Evolutionary conservation across 2,329 filamentous ascomycete genomes (phyloP).

Genomic region (Erysiphe pulchra): DNA sequence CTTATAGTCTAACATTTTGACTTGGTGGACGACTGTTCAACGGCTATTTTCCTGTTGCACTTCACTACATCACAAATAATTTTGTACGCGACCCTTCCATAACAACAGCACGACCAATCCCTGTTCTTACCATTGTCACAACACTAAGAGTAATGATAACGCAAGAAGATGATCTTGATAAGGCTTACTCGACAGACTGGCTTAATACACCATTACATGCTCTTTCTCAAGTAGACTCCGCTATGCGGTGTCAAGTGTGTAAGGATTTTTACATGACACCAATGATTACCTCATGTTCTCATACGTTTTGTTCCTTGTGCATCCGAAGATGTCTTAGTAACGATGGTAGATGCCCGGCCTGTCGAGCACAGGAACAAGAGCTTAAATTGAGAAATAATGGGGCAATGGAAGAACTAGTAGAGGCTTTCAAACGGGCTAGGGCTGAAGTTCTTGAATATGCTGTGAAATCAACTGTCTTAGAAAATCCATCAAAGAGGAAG

Average conservation of each 20-base stretch:
- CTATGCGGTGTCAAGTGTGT: conserved; percentile 86
- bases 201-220: conserved; percentile 38
- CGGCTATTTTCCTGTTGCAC: too few relatives aligned
- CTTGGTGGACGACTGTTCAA: too few relatives aligned
- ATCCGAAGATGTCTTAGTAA: conserved; percentile 64
- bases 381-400: conserved; percentile 65
- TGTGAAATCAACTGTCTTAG: conserved; percentile 15
- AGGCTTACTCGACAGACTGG: conserved; percentile 73
- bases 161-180: conserved; percentile 13
- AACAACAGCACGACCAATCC: too few relatives aligned
- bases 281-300: conserved; percentile 81
- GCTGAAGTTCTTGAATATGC: conserved; percentile 38
- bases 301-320: conserved; percentile 92
- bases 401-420: conserved; percentile 62
- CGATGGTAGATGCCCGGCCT: conserved; percentile 73
- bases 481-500: background rate
- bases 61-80: too few relatives aligned
- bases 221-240: conserved; percentile 50
- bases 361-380: conserved; percentile 55
- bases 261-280: conserved; percentile 92
- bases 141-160: background rate
- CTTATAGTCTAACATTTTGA: conserved; percentile 12
- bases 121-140: too few relatives aligned
- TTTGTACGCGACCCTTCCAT: too few relatives aligned
- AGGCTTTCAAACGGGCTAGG: conserved; percentile 45